These are phyloP conservation scores for Leptomonas pyrrhocoris DNA, from an alignment of 208 protist species.

Conservation along the genomic window DNA sequence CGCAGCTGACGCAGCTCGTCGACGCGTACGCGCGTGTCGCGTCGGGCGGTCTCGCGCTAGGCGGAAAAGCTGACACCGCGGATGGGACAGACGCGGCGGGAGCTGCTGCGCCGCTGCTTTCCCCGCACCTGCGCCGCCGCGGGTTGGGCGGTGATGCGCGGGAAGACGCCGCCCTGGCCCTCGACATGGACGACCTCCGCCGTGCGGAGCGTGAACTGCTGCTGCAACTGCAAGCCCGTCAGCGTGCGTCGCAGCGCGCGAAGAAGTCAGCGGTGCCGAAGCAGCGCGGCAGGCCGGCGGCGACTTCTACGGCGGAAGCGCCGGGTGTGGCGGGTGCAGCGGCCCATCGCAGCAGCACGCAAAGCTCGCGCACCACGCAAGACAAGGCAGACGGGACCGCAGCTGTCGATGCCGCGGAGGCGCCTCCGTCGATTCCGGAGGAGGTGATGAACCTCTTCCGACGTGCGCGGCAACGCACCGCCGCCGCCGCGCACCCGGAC, in stretches of 20 bases:
- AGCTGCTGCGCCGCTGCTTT: neutral
- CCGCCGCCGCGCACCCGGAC: neutral
- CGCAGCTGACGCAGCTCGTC: slow-evolving; percentile 1
- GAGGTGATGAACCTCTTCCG: slow-evolving; percentile 25
- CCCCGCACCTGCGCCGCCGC: neutral
- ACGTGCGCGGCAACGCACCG: slow-evolving; percentile 13
- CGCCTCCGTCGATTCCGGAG: neutral
- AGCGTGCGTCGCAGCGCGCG: neutral
- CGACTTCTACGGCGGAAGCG: too few species aligned
- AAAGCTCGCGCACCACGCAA: neutral
- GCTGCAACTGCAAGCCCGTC: slow-evolving; percentile 15
- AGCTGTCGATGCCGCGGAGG: neutral
- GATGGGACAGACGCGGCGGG: neutral
- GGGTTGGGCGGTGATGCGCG: neutral
- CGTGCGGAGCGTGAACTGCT: slow-evolving; percentile 11
- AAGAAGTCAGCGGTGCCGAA: neutral
- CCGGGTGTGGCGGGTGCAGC: neutral
- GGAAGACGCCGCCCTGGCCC: slow-evolving; percentile 13
- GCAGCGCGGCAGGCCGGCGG: neutral
- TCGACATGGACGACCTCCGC: slow-evolving; percentile 18
- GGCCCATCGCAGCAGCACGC: neutral
- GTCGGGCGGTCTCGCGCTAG: neutral
- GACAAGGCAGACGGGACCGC: neutral
- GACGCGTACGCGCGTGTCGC: neutral
- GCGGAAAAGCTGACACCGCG: neutral